A percentile compares a stretch with the other conserved stretches of the same genome.
Conservation (phyloP, 2,329 filamentous ascomycete species). For the Acrodontium crateriforme region DNA sequence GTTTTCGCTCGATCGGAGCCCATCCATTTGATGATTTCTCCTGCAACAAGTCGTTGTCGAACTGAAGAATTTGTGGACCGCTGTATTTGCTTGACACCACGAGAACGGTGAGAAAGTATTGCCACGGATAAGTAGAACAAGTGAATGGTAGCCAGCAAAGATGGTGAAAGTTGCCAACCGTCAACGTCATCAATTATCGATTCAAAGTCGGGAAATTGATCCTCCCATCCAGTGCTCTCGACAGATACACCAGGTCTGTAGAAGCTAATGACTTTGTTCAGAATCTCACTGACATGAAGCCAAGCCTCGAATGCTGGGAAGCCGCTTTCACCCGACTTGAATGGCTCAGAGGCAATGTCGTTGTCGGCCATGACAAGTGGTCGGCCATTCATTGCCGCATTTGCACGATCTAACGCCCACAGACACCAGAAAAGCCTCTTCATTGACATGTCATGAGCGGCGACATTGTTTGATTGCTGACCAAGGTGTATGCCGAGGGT, state of each 20-base stretch:
- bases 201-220: conserved; percentile 32
- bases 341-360: conserved; percentile 31
- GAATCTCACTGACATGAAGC: conserved; percentile 30
- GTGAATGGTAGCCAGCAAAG: conserved; percentile 34
- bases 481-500: conserved; percentile 35
- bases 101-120: conserved; percentile 42
- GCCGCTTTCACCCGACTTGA: conserved; percentile 28
- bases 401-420: conserved; percentile 36
- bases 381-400: conserved; percentile 33
- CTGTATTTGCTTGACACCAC: conserved; percentile 25
- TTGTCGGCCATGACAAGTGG: conserved; percentile 35
- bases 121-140: conserved; percentile 44
- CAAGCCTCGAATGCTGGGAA: conserved; percentile 36
- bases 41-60: conserved; percentile 41
- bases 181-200: conserved; percentile 27
- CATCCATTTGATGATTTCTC: conserved; percentile 36
- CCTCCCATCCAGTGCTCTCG: conserved; percentile 33
- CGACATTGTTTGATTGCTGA: conserved; percentile 12
- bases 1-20: conserved; percentile 26
- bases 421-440: conserved; percentile 37
- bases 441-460: conserved; percentile 16
- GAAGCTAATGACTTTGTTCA: conserved; percentile 34
- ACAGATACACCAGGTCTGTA: conserved; percentile 30
- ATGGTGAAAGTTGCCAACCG: conserved; percentile 25
- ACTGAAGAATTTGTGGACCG: conserved; percentile 37